Base-by-base conservation (phyloP, 371 early-diverging fungal species). In the Dentiscutata heterogama region DNA sequence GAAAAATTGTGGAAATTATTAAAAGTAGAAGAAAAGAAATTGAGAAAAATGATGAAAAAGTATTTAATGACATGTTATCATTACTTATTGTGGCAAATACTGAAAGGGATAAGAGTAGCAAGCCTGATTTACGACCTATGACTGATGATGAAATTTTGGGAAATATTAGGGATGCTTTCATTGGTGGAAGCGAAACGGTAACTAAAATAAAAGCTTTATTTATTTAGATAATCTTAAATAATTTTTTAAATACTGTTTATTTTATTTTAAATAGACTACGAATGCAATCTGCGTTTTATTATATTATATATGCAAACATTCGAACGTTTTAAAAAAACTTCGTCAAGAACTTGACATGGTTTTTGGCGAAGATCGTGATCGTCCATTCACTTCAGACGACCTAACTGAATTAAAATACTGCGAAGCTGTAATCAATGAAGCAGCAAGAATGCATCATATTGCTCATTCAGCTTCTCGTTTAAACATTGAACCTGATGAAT, bases 11-110 rank as follows among this genome's bases (percentile, higher is more conserved):
- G 25, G 25, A 20, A 22, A 72, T 72, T 18, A 50, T 72, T 5
- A 72, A 50, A 72, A 25, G 51, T 50, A 46, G 73, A 72, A 72
- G 73, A 22, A 72, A 42, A 53, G 73, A 72, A 42, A 72, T 35
- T 35, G 35, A 35, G 5, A 5, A 35, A 5, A 35, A 35, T 35
- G 5, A 35, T 35, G 35, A 35, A 4, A 5, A 4, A 5, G 35
- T 35, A 35, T 35, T 35, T 35, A 0, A 35, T 35, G 35, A 35
- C 5, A 58, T 75, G 54, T 39, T 75, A 22, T 35, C 54, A 20
- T 58, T 58, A 25, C 22, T 75, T 35, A 39, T 75, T 16, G 27
- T 22, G 11, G 60, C 60, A 8, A 76, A 60, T 35, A 76, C 76
- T 13, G 13, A 27, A 42, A 22, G 16, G 3, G 76, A 29, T 27